Evolutionary conservation across 2,329 filamentous ascomycete genomes (phyloP).

Genomic region (Fonsecaea pedrosoi): DNA sequence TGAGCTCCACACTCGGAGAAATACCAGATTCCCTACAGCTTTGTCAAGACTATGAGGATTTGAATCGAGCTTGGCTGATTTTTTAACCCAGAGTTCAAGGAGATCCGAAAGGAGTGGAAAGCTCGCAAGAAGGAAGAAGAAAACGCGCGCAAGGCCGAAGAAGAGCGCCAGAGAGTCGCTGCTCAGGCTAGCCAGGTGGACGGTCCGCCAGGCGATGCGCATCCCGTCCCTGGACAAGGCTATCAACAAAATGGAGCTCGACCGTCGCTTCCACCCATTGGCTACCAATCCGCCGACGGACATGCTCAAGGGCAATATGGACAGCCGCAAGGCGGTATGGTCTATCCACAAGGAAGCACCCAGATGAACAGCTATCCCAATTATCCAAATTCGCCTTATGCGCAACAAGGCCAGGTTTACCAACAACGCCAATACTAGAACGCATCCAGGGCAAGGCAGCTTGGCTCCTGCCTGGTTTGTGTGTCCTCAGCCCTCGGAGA

Average conservation of each 20-base stretch:
- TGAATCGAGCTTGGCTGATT: constrained; percentile 22
- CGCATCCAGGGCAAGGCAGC: not conserved
- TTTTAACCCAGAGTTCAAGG: constrained; percentile 81
- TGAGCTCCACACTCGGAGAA: constrained; percentile 60
- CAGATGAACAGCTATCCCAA: constrained; percentile 55
- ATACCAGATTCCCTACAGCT: constrained; percentile 16
- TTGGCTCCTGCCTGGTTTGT: constrained; percentile 8
- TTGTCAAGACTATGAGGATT: not conserved
- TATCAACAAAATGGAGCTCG: constrained; percentile 58
- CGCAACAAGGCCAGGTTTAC: constrained; percentile 58
- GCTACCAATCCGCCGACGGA: constrained; percentile 67
- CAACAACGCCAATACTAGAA: constrained; percentile 56
- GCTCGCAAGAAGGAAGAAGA: constrained; percentile 99
- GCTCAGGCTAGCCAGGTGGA: constrained; percentile 61
- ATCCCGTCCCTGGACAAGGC: constrained; percentile 47
- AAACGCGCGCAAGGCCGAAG: constrained; percentile 83
- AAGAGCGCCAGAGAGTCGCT: constrained; percentile 73
- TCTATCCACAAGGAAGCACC: constrained; percentile 55
- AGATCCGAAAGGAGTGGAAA: constrained; percentile 99
- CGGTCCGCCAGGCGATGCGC: constrained; percentile 54
- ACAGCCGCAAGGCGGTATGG: constrained; percentile 53
- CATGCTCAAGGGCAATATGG: constrained; percentile 69
- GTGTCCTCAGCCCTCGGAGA: not conserved
- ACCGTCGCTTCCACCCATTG: constrained; percentile 76
- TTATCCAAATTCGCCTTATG: constrained; percentile 59